Percentiles rank a stretch among this genome's conserved stretches.
phyloP scores from a whole-genome alignment of 768 basidiomycete genomes.

The Leccinum olivaceopallidum region DNA sequence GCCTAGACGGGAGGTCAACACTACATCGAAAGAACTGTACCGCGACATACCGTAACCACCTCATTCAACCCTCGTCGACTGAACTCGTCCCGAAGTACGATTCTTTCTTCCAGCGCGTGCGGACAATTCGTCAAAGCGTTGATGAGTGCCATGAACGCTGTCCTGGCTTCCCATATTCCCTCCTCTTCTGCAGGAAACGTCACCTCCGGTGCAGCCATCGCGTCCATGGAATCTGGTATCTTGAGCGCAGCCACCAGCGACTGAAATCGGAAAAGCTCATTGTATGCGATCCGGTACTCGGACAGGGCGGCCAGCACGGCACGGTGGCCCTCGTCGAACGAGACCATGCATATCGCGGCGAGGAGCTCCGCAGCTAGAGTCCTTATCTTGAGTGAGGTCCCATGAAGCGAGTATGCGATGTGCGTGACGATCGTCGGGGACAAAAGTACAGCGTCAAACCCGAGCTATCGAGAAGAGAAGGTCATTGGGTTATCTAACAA shows the following conservation, averaged over 20 bases:
- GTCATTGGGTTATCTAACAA: not conserved
- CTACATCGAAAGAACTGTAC: not conserved
- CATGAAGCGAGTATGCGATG: slow-evolving; percentile 69
- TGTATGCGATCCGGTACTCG: slow-evolving; percentile 70
- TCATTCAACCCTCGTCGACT: slow-evolving; percentile 81
- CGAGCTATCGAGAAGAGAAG: slow-evolving; percentile 46
- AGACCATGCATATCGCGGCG: slow-evolving; percentile 80
- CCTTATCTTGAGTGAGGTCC: slow-evolving; percentile 66
- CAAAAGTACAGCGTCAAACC: slow-evolving; percentile 66
- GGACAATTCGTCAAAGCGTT: slow-evolving; percentile 80
- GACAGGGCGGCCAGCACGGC: slow-evolving; percentile 77
- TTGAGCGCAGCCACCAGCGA: slow-evolving; percentile 65
- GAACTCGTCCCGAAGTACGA: slow-evolving; percentile 82
- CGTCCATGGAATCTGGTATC: slow-evolving; percentile 45
- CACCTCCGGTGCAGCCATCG: slow-evolving; percentile 29
- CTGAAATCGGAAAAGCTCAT: slow-evolving; percentile 81
- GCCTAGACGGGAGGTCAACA: slow-evolving; percentile 43
- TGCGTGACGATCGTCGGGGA: slow-evolving; percentile 68
- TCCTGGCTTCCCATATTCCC: slow-evolving; percentile 80
- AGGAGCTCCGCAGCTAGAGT: slow-evolving; percentile 74
- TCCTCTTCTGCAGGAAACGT: slow-evolving; percentile 55
- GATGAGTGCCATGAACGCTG: slow-evolving; percentile 72
- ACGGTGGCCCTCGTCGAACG: slow-evolving; percentile 67
- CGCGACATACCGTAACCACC: slow-evolving; percentile 68
- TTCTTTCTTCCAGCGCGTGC: slow-evolving; percentile 74